A percentile compares a stretch with the other conserved stretches of the same genome.
Evolutionary conservation across 805 yeast genomes (phyloP).

Genomic region (Maudiozyma turicensis): DNA sequence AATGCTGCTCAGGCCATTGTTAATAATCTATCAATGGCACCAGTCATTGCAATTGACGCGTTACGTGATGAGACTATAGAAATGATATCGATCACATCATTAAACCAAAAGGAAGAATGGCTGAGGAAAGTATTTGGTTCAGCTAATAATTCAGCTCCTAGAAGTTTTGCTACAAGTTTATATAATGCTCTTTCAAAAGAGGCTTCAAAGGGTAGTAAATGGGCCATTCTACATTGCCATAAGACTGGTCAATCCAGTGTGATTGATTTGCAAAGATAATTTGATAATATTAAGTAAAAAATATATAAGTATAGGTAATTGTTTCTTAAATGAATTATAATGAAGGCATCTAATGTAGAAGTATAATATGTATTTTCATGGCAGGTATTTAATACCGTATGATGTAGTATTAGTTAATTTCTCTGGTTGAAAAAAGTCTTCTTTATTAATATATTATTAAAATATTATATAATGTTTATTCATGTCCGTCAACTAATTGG

Average conservation of each 20-base stretch:
- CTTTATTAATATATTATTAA: no score
- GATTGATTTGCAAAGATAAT: conserved; percentile 52
- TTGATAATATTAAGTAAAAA: not conserved
- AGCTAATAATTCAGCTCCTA: conserved; percentile 65
- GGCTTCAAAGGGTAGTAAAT: conserved; percentile 55
- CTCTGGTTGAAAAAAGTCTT: no score
- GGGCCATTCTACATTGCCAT: conserved; percentile 73
- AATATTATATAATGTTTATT: not conserved
- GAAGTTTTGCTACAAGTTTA: conserved; percentile 69
- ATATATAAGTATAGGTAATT: not conserved
- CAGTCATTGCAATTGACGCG: conserved; percentile 70
- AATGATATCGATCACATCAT: conserved; percentile 67
- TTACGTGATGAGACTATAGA: conserved; percentile 75
- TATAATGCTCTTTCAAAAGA: conserved; percentile 68
- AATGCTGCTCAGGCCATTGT: conserved; percentile 48
- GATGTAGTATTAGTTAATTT: no score
- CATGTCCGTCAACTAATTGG: conserved; percentile 12
- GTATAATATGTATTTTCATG: no score
- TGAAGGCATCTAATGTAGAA: not conserved
- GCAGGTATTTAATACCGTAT: no score
- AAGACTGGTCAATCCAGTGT: conserved; percentile 63
- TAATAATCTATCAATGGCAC: conserved; percentile 49
- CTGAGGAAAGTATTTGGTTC: conserved; percentile 69
- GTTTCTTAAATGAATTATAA: not conserved
- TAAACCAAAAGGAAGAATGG: conserved; percentile 69